These are phyloP conservation scores for Nymphaea colorata DNA, from an alignment of 164 flowering plant genomes.

Conservation along the genomic window DNA sequence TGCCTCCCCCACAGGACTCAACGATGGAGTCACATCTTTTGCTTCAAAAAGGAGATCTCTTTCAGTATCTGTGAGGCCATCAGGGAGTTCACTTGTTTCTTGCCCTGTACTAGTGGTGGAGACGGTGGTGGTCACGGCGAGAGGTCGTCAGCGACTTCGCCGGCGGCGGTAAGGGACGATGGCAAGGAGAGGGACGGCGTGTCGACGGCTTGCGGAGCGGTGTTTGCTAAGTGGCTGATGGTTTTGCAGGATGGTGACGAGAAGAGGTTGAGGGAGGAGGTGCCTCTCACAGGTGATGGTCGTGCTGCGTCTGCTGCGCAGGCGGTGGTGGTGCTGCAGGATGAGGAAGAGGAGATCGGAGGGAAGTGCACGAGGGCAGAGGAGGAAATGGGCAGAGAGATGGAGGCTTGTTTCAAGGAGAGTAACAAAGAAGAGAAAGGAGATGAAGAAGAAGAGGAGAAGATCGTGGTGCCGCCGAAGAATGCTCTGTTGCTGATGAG, in stretches of 20 bases:
- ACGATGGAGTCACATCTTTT: conserved; percentile 58
- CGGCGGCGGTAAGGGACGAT: conserved; percentile 11
- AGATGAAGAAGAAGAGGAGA: conserved; percentile 3
- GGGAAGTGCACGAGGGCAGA: not conserved
- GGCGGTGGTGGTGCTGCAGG: not conserved
- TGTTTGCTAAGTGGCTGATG: conserved; percentile 56
- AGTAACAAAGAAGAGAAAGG: not conserved
- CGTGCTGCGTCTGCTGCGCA: not conserved
- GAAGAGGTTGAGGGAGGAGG: conserved; percentile 38
- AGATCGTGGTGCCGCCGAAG: conserved; percentile 46
- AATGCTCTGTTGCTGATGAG: conserved; percentile 89
- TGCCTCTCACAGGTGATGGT: conserved; percentile 12
- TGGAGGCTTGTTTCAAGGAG: not conserved
- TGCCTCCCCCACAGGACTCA: conserved; percentile 43
- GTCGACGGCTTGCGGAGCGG: conserved; percentile 41
- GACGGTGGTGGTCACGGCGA: conserved; percentile 1
- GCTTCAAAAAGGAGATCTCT: conserved; percentile 24
- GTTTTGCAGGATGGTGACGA: conserved; percentile 37
- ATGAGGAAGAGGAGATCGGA: conserved; percentile 15
- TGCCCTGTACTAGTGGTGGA: conserved; percentile 30
- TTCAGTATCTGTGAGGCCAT: conserved; percentile 72
- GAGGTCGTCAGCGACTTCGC: conserved; percentile 20
- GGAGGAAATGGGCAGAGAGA: not conserved
- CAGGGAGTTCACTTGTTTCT: conserved; percentile 67
- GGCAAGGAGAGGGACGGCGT: conserved; percentile 7